Base-by-base conservation (phyloP, 371 early-diverging fungal species). In the Mucor velutinosus region DNA sequence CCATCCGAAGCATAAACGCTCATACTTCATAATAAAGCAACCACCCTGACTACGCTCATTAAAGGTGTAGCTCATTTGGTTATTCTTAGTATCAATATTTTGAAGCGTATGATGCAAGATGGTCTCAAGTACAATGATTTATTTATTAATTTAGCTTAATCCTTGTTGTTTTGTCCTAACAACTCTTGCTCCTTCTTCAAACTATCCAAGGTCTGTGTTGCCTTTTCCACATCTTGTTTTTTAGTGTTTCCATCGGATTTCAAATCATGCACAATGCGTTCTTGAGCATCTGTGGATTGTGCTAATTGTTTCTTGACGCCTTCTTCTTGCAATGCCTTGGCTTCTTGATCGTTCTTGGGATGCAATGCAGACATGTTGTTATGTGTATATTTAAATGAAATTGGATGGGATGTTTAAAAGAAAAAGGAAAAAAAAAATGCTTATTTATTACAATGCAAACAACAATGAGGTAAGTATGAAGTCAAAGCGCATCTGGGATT, bases 331-430 rank as follows among this genome's bases (percentile, higher is more conserved):
- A 58, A 58, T 19, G 19, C 35, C 35, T 58, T 58, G 35, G 35
- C 58, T 35, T 58, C 35, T 33, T 35, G 19, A 12, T 30, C 3
- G 21, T 58, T 58, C 58, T 58, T 58, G 17, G 58, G 58, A 11
- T 58, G 58, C 23, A 58, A 58, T 58, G 58, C 58, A 32, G 58
- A 58, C 58, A 62, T 66, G 17, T 47, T 47, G 6, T 21, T 47
- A 0, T 47, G 11, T 45, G 19, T 45, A 19, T 47, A 19, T 47
- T 7, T 47, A 47, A 3, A 47, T 8, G 10, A 21, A 8, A 7
- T 19, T 41, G 41, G 21, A 21, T n/a, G 21, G 17, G 6, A 7
- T 19, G 5, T 1, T 0, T 0, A 8, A 19, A 19, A 11, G 21
- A 21, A 2, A 6, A 8, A 0, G 21, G 3, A 47, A 1, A 21